Evolutionary conservation across 176 grass and related monocot species (phyloP).

Genomic region (Musa beccarii): DNA sequence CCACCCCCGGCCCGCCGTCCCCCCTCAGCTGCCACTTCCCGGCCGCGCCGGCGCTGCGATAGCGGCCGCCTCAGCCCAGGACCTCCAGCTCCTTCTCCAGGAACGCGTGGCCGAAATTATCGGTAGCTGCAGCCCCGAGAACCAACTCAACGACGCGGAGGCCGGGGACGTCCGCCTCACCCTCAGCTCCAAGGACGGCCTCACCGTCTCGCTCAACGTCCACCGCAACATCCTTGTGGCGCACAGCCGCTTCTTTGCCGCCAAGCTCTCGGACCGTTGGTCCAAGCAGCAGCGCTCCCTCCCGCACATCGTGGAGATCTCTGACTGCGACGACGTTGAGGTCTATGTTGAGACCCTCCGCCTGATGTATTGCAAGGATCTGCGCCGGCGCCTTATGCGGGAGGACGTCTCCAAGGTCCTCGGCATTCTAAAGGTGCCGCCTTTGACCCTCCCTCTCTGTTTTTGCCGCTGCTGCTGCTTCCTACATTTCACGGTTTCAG

Average conservation of each 20-base stretch:
- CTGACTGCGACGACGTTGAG: constrained; percentile 95
- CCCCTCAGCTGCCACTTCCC: constrained; percentile 9
- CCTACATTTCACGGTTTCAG: constrained; percentile 13
- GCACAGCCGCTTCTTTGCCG: constrained; percentile 88
- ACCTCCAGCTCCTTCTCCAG: constrained; percentile 62
- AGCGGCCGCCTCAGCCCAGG: constrained; percentile 37
- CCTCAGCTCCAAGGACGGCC: constrained; percentile 70
- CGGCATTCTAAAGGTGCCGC: constrained; percentile 72
- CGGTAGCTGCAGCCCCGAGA: constrained; percentile 80
- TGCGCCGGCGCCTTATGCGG: constrained; percentile 77
- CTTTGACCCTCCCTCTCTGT: background rate
- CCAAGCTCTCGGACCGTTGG: constrained; percentile 89
- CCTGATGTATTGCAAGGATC: constrained; percentile 99
- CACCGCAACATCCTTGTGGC: constrained; percentile 85
- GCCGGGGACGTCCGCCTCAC: constrained; percentile 88
- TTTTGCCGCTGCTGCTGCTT: background rate
- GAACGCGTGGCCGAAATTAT: constrained; percentile 75
- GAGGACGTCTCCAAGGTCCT: constrained; percentile 93
- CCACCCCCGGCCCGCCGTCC: constrained; percentile 44
- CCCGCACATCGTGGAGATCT: constrained; percentile 95
- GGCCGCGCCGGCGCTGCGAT: constrained; percentile 23
- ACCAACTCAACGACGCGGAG: constrained; percentile 78
- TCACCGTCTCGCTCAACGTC: constrained; percentile 64
- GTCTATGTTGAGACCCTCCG: constrained; percentile 83
- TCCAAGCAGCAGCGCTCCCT: constrained; percentile 85